Evolutionary conservation across 345 rosid genomes (phyloP).

Genomic region (Isatis tinctoria): DNA sequence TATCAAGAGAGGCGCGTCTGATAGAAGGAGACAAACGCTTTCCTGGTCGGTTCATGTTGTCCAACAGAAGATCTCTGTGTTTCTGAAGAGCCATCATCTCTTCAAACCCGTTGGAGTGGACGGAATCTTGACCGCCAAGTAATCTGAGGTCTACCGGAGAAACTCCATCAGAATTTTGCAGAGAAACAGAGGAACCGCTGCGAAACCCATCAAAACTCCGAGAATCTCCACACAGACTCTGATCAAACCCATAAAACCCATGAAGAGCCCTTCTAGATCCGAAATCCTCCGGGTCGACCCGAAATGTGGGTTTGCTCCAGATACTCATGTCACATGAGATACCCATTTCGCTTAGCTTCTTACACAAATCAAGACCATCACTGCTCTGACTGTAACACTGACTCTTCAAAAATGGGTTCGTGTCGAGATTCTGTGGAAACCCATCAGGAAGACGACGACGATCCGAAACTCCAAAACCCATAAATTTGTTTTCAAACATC

Average conservation of each 20-base stretch:
- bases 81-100: conserved; percentile 26
- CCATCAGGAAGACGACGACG: conserved; percentile 22
- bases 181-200: conserved; percentile 24
- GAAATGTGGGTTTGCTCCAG: conserved; percentile 29
- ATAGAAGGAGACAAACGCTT: neutral
- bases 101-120: conserved; percentile 15
- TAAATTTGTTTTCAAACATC: conserved; percentile 34
- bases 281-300: conserved; percentile 26
- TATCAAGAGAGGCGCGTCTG: neutral
- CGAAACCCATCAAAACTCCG: conserved; percentile 19
- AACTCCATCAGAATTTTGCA: conserved; percentile 12
- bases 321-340: conserved; percentile 36
- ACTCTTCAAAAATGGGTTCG: conserved; percentile 26
- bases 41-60: conserved; percentile 31
- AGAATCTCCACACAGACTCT: conserved; percentile 16
- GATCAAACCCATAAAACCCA: conserved; percentile 14
- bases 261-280: conserved; percentile 25
- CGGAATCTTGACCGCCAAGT: conserved; percentile 30
- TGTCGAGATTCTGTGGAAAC: conserved; percentile 6
- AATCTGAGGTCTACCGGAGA: conserved; percentile 19
- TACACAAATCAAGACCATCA: conserved; percentile 37
- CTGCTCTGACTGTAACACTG: conserved; percentile 6
- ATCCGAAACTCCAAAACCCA: conserved; percentile 28
- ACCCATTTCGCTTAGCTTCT: conserved; percentile 42
- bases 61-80: conserved; percentile 31